Evolutionary conservation across 495 filamentous ascomycete species (phyloP).

Genomic region (Tuber aestivum): DNA sequence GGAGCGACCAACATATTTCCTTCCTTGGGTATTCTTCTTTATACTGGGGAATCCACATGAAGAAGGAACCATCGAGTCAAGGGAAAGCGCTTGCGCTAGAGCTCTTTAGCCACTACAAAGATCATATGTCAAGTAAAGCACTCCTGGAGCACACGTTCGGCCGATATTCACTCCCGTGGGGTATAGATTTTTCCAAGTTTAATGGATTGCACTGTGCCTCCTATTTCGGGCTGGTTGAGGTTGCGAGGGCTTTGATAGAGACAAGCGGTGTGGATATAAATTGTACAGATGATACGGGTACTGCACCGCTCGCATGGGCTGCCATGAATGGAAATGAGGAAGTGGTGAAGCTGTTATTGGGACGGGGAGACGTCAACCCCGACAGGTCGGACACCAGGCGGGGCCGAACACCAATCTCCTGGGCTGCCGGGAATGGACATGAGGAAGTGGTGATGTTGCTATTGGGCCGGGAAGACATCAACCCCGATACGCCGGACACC

Average conservation of each 20-base stretch:
- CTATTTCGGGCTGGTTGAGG: background rate
- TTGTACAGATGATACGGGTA: background rate
- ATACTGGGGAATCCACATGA: background rate
- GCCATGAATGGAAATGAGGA: too few species aligned
- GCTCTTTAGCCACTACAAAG: background rate
- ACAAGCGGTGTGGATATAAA: background rate
- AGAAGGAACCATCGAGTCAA: background rate
- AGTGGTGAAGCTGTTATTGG: too few species aligned
- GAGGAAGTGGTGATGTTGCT: too few species aligned
- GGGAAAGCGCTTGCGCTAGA: background rate
- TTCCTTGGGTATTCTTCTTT: background rate
- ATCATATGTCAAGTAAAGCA: background rate
- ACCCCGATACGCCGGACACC: too few species aligned
- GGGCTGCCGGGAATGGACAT: too few species aligned
- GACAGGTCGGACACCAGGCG: too few species aligned
- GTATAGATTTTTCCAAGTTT: background rate
- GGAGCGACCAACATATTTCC: background rate
- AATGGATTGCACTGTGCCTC: background rate
- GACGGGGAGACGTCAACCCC: too few species aligned
- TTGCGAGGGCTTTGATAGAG: background rate
- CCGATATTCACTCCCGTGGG: too few species aligned
- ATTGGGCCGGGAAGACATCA: too few species aligned
- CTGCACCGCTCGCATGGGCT: background rate
- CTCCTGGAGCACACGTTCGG: background rate
- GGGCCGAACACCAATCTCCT: too few species aligned